Percentiles rank a stretch among this genome's conserved stretches.
phyloP scores from a whole-genome alignment of 2,329 filamentous ascomycete species.

The Fusarium xylarioides region DNA sequence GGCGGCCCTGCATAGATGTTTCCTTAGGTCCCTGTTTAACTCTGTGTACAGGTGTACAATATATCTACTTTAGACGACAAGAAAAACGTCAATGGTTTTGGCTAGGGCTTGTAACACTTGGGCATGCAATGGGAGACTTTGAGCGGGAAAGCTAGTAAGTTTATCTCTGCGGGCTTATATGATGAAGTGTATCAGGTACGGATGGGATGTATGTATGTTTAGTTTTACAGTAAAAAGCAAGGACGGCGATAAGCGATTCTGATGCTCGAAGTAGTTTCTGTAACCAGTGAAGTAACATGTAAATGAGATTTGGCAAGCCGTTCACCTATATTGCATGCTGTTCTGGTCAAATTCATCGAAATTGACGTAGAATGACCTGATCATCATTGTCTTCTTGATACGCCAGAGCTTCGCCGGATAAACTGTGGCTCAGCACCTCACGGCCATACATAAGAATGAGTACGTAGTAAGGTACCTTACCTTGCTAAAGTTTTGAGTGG shows the following conservation, averaged over 20 bases:
- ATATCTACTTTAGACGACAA: slow-evolving; percentile 58
- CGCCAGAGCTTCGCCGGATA: slow-evolving; percentile 30
- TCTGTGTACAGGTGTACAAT: slow-evolving; percentile 65
- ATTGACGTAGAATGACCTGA: slow-evolving; percentile 36
- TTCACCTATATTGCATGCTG: neutral
- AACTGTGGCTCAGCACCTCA: slow-evolving; percentile 26
- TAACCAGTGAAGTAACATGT: neutral
- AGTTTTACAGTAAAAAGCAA: neutral
- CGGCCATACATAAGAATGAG: neutral
- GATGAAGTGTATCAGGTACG: slow-evolving; percentile 9
- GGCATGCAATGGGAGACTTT: neutral
- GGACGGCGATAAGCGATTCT: neutral
- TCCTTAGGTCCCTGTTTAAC: slow-evolving; percentile 55
- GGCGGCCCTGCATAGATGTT: slow-evolving; percentile 61
- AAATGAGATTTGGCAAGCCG: neutral
- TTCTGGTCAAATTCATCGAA: neutral
- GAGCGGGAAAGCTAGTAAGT: neutral
- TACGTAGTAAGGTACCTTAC: neutral
- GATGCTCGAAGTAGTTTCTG: neutral
- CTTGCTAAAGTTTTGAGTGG: neutral
- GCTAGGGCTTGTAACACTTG: slow-evolving; percentile 20
- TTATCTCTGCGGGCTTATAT: neutral
- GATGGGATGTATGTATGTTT: neutral
- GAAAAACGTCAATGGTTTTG: slow-evolving; percentile 35
- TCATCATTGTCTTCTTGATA: slow-evolving; percentile 14